These are phyloP conservation scores for Botrytis sinoallii DNA, from an alignment of 2,329 filamentous ascomycete species.

Conservation along the genomic window DNA sequence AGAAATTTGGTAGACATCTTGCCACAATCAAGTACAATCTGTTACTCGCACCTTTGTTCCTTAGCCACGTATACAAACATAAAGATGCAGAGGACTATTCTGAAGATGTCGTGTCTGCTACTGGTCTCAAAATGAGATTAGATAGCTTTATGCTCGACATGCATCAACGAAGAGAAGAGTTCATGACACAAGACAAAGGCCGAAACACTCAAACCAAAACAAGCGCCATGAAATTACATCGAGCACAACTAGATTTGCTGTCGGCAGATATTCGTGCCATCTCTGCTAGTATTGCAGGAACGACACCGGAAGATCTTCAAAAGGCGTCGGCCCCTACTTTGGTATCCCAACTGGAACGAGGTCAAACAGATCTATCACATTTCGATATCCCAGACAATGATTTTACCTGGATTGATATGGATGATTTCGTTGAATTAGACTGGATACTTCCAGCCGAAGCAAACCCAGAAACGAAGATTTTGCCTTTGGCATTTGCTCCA, in stretches of 20 bases:
- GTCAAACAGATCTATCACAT: slow-evolving; percentile 70
- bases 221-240: slow-evolving; percentile 92
- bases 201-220: slow-evolving; percentile 75
- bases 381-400: slow-evolving; percentile 97
- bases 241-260: slow-evolving; percentile 87
- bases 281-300: slow-evolving; percentile 83
- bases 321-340: slow-evolving; percentile 51
- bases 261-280: slow-evolving; percentile 90
- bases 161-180: slow-evolving; percentile 89
- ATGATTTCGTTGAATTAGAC: slow-evolving; percentile 96
- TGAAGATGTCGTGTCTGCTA: slow-evolving; percentile 78
- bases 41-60: slow-evolving; percentile 84
- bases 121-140: slow-evolving; percentile 91
- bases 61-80: slow-evolving; percentile 98
- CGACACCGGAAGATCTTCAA: slow-evolving; percentile 72
- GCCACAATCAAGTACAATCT: slow-evolving; percentile 99
- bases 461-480: slow-evolving; percentile 89
- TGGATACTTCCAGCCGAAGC: slow-evolving; percentile 90
- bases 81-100: slow-evolving; percentile 87
- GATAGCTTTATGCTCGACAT: slow-evolving; percentile 98
- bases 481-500: slow-evolving; percentile 90
- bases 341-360: slow-evolving; percentile 52
- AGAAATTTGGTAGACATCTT: slow-evolving; percentile 95
- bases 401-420: slow-evolving; percentile 97
- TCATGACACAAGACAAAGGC: slow-evolving; percentile 75